Conservation (phyloP, 2,329 filamentous ascomycete species). For the Paraconiothyrium brasiliense region DNA sequence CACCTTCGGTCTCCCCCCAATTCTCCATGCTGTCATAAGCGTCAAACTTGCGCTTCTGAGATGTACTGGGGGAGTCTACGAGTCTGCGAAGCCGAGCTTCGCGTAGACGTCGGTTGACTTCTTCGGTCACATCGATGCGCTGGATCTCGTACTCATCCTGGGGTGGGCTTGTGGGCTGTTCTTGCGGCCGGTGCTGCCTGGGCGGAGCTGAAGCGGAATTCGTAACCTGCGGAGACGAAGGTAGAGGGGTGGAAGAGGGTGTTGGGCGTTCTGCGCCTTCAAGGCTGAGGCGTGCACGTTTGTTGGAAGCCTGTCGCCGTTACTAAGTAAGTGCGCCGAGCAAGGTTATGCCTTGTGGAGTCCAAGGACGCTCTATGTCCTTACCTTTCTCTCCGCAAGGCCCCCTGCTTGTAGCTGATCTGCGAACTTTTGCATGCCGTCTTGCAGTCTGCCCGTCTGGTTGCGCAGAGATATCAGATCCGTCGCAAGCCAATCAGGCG, state of each 20-base stretch:
- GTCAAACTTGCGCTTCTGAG: conserved; percentile 47
- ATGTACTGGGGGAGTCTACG: conserved; percentile 43
- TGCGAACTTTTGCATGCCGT: conserved; percentile 46
- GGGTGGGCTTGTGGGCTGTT: conserved; percentile 27
- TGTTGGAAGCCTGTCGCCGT: conserved; percentile 32
- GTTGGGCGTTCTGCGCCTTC: conserved; percentile 29
- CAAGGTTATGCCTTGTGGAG: background rate
- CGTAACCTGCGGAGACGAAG: conserved; percentile 20
- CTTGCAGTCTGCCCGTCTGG: conserved; percentile 43
- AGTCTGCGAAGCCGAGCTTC: conserved; percentile 42
- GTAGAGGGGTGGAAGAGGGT: background rate
- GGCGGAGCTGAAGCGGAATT: conserved; percentile 26
- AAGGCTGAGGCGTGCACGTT: conserved; percentile 37
- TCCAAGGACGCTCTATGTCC: background rate
- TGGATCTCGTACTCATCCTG: conserved; percentile 33
- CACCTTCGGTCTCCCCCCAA: conserved; percentile 27
- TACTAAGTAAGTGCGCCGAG: conserved; percentile 18
- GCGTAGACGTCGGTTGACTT: conserved; percentile 42
- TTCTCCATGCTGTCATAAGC: conserved; percentile 34
- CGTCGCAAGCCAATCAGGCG: conserved; percentile 47
- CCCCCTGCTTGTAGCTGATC: conserved; percentile 41
- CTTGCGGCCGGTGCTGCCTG: conserved; percentile 20
- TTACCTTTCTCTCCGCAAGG: conserved; percentile 36
- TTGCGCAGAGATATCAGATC: conserved; percentile 45
- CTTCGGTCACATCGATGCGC: conserved; percentile 45